Evolutionary conservation across 352 stramenopile species (phyloP), one percentile per base, ranked within the genome.

Genomic region (Phytopythium mirpurense): DNA sequence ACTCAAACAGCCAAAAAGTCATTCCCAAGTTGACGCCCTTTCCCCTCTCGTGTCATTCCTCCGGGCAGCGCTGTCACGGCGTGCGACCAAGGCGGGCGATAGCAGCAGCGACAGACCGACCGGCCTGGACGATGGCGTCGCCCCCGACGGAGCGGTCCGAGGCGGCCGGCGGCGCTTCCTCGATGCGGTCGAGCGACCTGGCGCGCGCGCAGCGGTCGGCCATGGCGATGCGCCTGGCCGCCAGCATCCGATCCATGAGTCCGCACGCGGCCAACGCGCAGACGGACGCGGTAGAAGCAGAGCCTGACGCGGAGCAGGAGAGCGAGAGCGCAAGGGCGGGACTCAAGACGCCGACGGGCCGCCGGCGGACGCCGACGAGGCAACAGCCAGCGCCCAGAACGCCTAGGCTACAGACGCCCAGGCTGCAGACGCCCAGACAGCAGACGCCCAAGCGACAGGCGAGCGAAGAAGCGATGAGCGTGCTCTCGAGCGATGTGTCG

Each of bases 401-500:
- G 32, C 32, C 32, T 2, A 36, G 2, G 15, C 41, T 14, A 5
- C 41, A 14, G 41, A 31, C 40, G 21, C 40, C 40, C 11, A 46
- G 2, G 15, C 41, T 14, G 8, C 41, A 14, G 41, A 31, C 40
- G 21, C 40, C 40, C 11, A 46, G n/a, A n/a, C 18, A 44, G 38
- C 38, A 41, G 8, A n/a, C 35, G 3, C 35, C 35, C 16, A 41
- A 41, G 36, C 36, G 16, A 6, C 36, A 21, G n/a, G 57, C 64
- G n/a, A 36, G 27, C 31, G 66, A 70, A 4, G 75, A 83, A n/a
- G 42, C 57, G 43, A 51, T 83, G 26, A 86, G 70, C 43, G 62
- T 85, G 34, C 72, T 85, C 42, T 85, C 74, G 10, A 70, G 62
- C 36, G 70, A 86, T 40, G 63, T 57, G 38, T 80, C 61, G 7